Evolutionary conservation across 1,284 basidiomycete genomes (phyloP).

Genomic region (Fistulina hepatica): DNA sequence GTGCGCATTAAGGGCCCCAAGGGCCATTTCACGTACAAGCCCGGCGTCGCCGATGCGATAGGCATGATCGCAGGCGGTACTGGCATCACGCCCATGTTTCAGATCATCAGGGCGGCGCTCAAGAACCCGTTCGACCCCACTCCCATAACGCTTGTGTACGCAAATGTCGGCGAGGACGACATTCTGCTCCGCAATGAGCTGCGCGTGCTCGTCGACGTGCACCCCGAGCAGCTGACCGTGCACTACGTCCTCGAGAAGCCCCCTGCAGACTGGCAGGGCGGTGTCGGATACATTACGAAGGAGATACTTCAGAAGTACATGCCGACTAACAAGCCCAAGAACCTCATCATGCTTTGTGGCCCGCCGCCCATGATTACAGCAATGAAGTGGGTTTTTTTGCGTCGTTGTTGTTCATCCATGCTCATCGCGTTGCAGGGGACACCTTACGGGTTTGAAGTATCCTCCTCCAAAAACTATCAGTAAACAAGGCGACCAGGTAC

Average conservation of each 20-base stretch:
- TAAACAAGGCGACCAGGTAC: constrained; percentile 85
- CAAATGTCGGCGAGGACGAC: constrained; percentile 86
- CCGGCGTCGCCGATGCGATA: constrained; percentile 61
- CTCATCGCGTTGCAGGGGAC: constrained; percentile 49
- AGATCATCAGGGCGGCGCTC: constrained; percentile 85
- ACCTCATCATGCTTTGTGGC: constrained; percentile 79
- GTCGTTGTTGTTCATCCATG: constrained; percentile 9
- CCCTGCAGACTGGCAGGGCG: constrained; percentile 77
- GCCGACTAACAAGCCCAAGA: constrained; percentile 41
- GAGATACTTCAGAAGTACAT: constrained; percentile 82
- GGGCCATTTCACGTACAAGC: constrained; percentile 79
- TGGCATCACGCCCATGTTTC: constrained; percentile 97
- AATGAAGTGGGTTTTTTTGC: constrained; percentile 69
- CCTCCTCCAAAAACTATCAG: constrained; percentile 82
- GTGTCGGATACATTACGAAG: constrained; percentile 86
- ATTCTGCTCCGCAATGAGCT: constrained; percentile 84
- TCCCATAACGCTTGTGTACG: constrained; percentile 81
- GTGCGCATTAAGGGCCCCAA: constrained; percentile 92
- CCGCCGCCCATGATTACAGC: constrained; percentile 95
- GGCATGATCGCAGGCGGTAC: constrained; percentile 97
- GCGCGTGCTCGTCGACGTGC: constrained; percentile 61
- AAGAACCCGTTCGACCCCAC: constrained; percentile 83
- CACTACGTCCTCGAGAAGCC: constrained; percentile 93
- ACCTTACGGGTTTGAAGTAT: constrained; percentile 81
- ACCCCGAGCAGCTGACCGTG: constrained; percentile 69